Evolutionary conservation across 495 filamentous ascomycete genomes (phyloP).

Genomic region (Penicillium malachiteum): DNA sequence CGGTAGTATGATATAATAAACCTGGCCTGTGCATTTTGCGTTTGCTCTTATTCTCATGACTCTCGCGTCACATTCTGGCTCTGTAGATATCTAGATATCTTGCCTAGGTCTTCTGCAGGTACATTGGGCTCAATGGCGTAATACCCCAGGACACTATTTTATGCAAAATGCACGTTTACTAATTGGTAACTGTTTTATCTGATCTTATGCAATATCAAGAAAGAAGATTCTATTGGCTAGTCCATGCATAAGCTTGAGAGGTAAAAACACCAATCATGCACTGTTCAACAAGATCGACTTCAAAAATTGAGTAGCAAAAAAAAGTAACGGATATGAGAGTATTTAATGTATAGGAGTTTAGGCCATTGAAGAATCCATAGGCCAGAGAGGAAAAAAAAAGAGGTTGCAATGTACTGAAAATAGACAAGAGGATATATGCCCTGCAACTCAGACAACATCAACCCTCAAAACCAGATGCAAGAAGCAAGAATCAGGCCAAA

Average conservation of each 20-base stretch:
- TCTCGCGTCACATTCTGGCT: background rate
- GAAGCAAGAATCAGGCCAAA: slow-evolving; percentile 17
- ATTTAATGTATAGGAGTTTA: slow-evolving; percentile 12
- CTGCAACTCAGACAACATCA: slow-evolving; percentile 23
- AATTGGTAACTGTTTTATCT: no score
- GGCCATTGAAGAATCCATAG: no score
- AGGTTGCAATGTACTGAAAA: slow-evolving; percentile 19
- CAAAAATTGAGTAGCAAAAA: background rate
- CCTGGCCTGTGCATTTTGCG: slow-evolving; percentile 17
- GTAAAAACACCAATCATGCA: slow-evolving; percentile 8
- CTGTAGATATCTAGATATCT: no score
- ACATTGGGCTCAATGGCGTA: no score
- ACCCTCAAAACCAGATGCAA: slow-evolving; percentile 25
- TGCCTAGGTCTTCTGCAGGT: no score
- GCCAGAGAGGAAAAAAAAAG: slow-evolving; percentile 3
- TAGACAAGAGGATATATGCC: slow-evolving; percentile 22
- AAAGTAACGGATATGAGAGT: slow-evolving; percentile 20
- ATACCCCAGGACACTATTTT: no score
- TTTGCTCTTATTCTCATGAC: background rate
- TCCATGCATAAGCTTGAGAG: slow-evolving; percentile 16
- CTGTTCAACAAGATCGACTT: background rate
- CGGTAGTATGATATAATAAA: slow-evolving; percentile 15
- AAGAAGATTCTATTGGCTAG: slow-evolving; percentile 21
- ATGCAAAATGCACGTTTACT: no score
- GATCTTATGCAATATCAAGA: slow-evolving; percentile 5